Evolutionary conservation across 140 eudicot species (phyloP), one percentile per base, ranked within the genome.

Genomic region (Erigeron philadelphicus): DNA sequence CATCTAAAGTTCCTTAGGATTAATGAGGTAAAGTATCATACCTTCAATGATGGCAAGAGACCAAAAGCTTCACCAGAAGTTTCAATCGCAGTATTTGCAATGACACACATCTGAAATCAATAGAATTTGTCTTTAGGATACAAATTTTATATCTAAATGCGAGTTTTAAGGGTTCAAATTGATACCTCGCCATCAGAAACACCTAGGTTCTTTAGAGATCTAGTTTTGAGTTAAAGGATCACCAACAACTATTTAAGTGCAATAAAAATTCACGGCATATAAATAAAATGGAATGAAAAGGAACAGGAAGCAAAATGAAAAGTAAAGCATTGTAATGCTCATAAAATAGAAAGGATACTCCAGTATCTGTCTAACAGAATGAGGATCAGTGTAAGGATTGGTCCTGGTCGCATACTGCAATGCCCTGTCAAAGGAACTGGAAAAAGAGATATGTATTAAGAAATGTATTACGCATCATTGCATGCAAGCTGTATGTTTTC

Each of bases 351-450:
- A 76, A 84, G 98, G 98, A 92, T 92, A 92, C 98, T 79, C 88
- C 75, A 92, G 80, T 60, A 79, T 64, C 84, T 66, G 67, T 75
- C 83, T 81, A 64, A 84, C 95, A 61, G 89, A 75, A 55, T 82
- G 78, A 38, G 92, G 86, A 68, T 72, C 45, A n/a, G 89, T 70
- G 76, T 79, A 81, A 50, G 61, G 72, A 50, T 72, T 80, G 66
- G 83, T 84, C 44, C 82, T 81, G 74, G 69, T 84, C 59, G 95
- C 95, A 84, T 82, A 85, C 70, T 80, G 90, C 70, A 92, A 73
- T 40, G 92, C 98, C 83, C 78, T 86, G 82, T 92, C 95, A 81
- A 92, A 92, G 17, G 95, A 79, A 61, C 95, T 90, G 66, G 23
- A 42, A 79, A 70, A 64, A 53, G 73, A 21, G 2, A 72, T 50